These are phyloP conservation scores for Picea mariana DNA, from an alignment of 83 land plant genomes.

Conservation along the genomic window DNA sequence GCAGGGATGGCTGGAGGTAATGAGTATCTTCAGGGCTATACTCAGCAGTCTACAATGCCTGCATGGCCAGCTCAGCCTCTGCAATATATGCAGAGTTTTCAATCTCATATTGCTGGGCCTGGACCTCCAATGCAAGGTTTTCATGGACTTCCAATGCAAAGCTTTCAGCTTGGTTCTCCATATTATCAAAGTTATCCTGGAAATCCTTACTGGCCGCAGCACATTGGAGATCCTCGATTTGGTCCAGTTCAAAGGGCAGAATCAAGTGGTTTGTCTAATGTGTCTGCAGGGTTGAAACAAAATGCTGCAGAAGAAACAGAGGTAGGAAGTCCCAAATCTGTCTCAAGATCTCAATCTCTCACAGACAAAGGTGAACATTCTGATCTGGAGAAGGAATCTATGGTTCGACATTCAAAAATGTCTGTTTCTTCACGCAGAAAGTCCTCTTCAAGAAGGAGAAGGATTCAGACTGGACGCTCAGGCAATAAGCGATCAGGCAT, in stretches of 20 bases:
- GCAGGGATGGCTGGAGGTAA: neutral
- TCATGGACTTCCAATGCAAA: constrained; percentile 4
- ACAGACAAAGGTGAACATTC: constrained; percentile 12
- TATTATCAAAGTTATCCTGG: constrained; percentile 20
- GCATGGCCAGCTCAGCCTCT: constrained; percentile 11
- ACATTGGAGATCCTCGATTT: constrained; percentile 9
- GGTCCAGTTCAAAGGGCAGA: constrained; percentile 7
- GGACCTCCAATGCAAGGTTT: constrained; percentile 18
- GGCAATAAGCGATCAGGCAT: constrained; percentile 16
- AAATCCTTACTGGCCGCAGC: constrained; percentile 12
- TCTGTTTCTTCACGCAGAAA: neutral
- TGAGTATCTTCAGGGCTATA: constrained; percentile 1
- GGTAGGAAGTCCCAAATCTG: neutral
- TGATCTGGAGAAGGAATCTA: constrained; percentile 1
- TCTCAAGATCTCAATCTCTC: neutral
- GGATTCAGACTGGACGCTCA: neutral
- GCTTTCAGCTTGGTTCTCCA: constrained; percentile 13
- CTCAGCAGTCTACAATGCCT: constrained; percentile 10
- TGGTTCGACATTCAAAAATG: neutral
- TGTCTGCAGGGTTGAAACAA: constrained; percentile 1
- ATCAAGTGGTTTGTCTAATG: constrained; percentile 7
- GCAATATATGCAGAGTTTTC: constrained; percentile 13
- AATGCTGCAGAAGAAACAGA: constrained; percentile 1
- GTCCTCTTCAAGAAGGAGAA: constrained; percentile 1
- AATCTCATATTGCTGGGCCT: constrained; percentile 11